These are phyloP conservation scores for barrel medic (Medicago truncatula) DNA, from an alignment of 306 rosid species.

Conservation along the genomic window DNA sequence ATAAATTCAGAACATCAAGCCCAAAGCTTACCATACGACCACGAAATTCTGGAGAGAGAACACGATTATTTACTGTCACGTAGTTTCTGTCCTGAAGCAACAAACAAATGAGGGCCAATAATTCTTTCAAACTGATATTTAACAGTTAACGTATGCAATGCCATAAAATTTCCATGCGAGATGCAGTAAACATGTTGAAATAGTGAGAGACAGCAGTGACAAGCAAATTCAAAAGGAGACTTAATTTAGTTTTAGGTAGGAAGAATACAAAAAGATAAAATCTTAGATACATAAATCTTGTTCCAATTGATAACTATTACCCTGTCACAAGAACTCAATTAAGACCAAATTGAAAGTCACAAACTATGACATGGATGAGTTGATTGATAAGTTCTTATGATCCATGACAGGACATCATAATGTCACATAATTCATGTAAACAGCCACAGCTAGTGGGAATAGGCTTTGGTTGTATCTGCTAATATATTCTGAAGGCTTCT, in stretches of 20 bases:
- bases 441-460: not conserved
- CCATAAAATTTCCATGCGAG: conserved; percentile 9
- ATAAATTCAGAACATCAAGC: too few species aligned
- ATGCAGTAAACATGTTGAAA: conserved; percentile 28
- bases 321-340: conserved; percentile 3
- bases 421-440: not conserved
- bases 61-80: too few species aligned
- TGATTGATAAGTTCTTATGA: not conserved
- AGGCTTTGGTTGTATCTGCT: not conserved
- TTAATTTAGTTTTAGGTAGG: too few species aligned
- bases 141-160: conserved; percentile 23
- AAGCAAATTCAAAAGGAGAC: too few species aligned
- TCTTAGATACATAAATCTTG: too few species aligned
- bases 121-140: conserved; percentile 3
- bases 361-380: not conserved
- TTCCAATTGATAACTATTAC: too few species aligned
- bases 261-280: too few species aligned
- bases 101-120: too few species aligned
- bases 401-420: not conserved
- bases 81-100: too few species aligned
- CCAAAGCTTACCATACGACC: too few species aligned
- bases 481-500: not conserved
- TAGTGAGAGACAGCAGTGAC: too few species aligned
- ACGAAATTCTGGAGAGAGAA: too few species aligned
- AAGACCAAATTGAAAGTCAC: not conserved